phyloP scores from a whole-genome alignment of 2,329 filamentous ascomycete species.

The Claviceps digitariae region DNA sequence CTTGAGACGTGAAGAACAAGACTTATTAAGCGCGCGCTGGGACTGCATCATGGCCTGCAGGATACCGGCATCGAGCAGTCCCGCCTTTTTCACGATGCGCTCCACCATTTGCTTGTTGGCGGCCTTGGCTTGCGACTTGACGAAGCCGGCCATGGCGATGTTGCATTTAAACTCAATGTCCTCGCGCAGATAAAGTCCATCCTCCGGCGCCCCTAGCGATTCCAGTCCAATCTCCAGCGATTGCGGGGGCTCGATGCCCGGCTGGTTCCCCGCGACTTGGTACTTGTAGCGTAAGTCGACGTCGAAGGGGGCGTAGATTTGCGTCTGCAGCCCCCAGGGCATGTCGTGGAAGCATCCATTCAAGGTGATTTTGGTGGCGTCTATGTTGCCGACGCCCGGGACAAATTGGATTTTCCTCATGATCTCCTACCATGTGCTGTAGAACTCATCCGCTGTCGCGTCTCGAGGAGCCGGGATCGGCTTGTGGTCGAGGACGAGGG shows the following conservation, averaged over 20 bases:
- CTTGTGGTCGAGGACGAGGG: constrained; percentile 50
- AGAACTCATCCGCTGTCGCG: constrained; percentile 56
- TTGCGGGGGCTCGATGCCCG: constrained; percentile 49
- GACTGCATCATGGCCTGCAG: constrained; percentile 48
- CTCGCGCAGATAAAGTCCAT: constrained; percentile 55
- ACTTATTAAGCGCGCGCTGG: too few species aligned
- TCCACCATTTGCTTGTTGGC: constrained; percentile 55
- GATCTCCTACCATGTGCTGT: constrained; percentile 64
- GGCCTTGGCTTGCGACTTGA: constrained; percentile 52
- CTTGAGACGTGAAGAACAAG: constrained; percentile 2
- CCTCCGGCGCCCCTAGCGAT: constrained; percentile 44
- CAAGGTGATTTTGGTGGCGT: constrained; percentile 52
- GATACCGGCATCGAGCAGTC: constrained; percentile 51
- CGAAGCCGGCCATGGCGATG: constrained; percentile 48
- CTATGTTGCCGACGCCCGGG: constrained; percentile 51
- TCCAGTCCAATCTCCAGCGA: constrained; percentile 45
- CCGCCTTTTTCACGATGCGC: constrained; percentile 57
- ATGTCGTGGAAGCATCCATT: constrained; percentile 61
- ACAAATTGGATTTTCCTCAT: constrained; percentile 54
- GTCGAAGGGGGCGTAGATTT: constrained; percentile 55
- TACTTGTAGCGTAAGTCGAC: constrained; percentile 57
- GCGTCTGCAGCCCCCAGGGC: constrained; percentile 58
- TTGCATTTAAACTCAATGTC: constrained; percentile 61
- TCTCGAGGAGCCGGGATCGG: constrained; percentile 53
- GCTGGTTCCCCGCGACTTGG: constrained; percentile 54